phyloP scores from a whole-genome alignment of 2,329 filamentous ascomycete genomes.

The Diaporthe vaccinii region DNA sequence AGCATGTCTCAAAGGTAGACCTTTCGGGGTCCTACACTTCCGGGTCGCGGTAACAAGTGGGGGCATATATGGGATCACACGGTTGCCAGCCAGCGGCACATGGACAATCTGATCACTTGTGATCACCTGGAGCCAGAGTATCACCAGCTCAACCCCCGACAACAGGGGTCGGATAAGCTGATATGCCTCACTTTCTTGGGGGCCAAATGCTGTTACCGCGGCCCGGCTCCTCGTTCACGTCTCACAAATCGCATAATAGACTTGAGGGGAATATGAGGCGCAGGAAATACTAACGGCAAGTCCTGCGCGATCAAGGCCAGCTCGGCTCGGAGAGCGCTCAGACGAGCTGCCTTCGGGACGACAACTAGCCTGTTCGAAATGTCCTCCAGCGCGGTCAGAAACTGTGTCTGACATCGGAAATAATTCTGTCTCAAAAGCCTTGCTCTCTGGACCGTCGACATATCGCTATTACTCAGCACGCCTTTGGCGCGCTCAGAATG shows the following conservation, averaged over 20 bases:
- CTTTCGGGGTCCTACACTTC: background rate
- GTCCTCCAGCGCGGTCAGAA: conserved; percentile 83
- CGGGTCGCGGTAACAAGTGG: background rate
- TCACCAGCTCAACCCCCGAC: background rate
- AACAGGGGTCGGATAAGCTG: background rate
- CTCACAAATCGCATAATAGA: background rate
- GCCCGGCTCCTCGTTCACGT: background rate
- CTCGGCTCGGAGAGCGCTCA: conserved; percentile 86
- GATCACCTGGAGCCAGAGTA: background rate
- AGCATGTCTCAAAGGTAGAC: conserved; percentile 9
- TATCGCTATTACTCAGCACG: conserved; percentile 69
- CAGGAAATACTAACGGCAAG: conserved; percentile 62
- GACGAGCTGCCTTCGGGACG: conserved; percentile 83
- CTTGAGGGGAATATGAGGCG: background rate
- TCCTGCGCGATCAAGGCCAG: conserved; percentile 85
- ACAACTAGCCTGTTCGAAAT: conserved; percentile 88
- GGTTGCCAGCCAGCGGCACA: background rate
- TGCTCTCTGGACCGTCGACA: conserved; percentile 77
- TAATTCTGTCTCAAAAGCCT: conserved; percentile 84
- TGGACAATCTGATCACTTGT: background rate
- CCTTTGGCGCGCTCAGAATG: conserved; percentile 74
- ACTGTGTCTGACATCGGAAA: conserved; percentile 85
- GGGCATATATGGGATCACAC: background rate
- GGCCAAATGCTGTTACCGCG: background rate
- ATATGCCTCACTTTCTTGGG: background rate